A percentile compares a stretch with the other conserved stretches of the same genome.
phyloP scores from a whole-genome alignment of 1,284 basidiomycete genomes.

The Puccinia novopanici region DNA sequence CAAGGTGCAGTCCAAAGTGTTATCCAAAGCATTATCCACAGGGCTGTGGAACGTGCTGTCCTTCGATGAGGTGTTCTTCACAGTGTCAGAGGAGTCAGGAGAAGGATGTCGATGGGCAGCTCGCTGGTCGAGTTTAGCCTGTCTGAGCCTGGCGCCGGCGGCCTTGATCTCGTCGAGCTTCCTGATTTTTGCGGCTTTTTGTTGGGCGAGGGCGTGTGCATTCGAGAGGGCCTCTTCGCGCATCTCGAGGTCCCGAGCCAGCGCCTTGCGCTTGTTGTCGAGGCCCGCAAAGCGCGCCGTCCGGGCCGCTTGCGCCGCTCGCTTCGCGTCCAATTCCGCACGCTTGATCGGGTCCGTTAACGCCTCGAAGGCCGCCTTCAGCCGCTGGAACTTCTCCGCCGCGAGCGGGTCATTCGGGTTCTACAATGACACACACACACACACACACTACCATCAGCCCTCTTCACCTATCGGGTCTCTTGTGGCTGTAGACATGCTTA shows the following conservation, averaged over 20 bases:
- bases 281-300: conserved; percentile 9
- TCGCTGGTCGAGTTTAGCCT: conserved; percentile 35
- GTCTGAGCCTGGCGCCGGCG: conserved; percentile 21
- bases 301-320: conserved; percentile 23
- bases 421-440: no score
- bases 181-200: conserved; percentile 24
- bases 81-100: no score
- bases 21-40: no score
- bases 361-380: conserved; percentile 37
- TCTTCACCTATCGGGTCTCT: no score
- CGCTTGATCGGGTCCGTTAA: conserved; percentile 42
- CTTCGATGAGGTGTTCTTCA: background rate
- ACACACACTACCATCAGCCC: no score
- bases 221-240: conserved; percentile 31
- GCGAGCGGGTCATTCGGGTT: conserved; percentile 45
- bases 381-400: conserved; percentile 40
- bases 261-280: conserved; percentile 33
- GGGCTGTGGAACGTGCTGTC: no score
- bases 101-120: no score
- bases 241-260: conserved; percentile 17
- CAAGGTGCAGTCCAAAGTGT: conserved; percentile 17
- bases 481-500: no score
- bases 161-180: conserved; percentile 47
- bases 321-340: conserved; percentile 34
- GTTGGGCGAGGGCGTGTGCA: background rate